Evolutionary conservation across 148 eudicot genomes (phyloP).

Genomic region (Rhododendron ferrugineum): DNA sequence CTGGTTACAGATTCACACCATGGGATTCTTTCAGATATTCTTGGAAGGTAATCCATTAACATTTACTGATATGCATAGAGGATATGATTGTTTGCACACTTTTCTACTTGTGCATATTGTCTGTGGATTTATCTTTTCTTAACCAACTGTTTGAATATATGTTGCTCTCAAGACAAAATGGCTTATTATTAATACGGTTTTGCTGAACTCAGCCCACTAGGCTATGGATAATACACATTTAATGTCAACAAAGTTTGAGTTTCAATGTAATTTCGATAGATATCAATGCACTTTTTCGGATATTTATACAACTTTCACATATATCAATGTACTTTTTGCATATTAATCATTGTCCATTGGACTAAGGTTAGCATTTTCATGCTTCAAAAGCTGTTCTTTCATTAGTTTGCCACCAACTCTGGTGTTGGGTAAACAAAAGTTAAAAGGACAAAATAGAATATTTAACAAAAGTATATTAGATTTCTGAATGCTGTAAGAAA

Average conservation of each 20-base stretch:
- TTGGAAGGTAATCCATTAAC: constrained; percentile 24
- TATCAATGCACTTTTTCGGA: too few species aligned
- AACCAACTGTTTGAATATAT: neutral
- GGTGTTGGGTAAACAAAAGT: neutral
- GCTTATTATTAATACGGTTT: neutral
- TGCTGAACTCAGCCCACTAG: too few species aligned
- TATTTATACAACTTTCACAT: too few species aligned
- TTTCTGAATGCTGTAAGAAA: neutral
- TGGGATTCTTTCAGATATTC: constrained; percentile 26
- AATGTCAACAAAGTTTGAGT: too few species aligned
- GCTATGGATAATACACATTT: too few species aligned
- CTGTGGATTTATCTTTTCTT: neutral
- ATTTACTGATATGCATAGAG: neutral
- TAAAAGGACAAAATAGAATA: neutral
- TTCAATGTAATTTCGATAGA: too few species aligned
- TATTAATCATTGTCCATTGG: neutral
- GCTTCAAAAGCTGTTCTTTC: neutral
- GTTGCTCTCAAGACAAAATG: neutral
- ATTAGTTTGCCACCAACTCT: neutral
- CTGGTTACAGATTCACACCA: constrained; percentile 26
- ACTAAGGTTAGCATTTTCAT: neutral
- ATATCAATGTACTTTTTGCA: neutral
- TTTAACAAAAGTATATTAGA: neutral
- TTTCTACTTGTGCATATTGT: neutral
- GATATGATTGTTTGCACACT: neutral